Conservation (phyloP, 331 rosid species). For the Erythrophleum ivorense region DNA sequence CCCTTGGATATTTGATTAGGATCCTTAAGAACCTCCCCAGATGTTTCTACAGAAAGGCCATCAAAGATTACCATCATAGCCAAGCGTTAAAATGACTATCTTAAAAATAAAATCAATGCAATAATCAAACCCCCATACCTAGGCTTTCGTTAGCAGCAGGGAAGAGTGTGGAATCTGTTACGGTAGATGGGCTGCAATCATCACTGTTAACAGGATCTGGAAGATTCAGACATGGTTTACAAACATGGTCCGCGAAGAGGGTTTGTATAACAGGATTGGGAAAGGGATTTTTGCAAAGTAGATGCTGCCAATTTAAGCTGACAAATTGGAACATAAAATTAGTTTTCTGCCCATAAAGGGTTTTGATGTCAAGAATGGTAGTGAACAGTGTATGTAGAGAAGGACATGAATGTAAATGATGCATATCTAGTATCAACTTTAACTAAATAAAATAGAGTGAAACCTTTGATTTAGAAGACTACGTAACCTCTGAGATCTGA, state of each 20-base stretch:
- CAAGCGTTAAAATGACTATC: constrained; percentile 3
- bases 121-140: constrained; percentile 25
- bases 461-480: constrained; percentile 45
- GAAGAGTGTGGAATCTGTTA: constrained; percentile 19
- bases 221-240: not conserved
- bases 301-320: constrained; percentile 55
- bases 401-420: constrained; percentile 1
- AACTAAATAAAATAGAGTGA: constrained; percentile 4
- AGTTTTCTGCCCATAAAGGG: not conserved
- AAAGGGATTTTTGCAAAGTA: constrained; percentile 7
- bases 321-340: constrained; percentile 33
- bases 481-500: constrained; percentile 24
- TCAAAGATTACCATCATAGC: constrained; percentile 12
- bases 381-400: no score
- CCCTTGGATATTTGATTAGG: constrained; percentile 29
- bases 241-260: constrained; percentile 42
- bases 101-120: not conserved
- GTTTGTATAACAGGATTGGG: constrained; percentile 26
- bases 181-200: constrained; percentile 14
- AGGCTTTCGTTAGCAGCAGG: not conserved
- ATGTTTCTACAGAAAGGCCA: constrained; percentile 32
- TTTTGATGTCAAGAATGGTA: not conserved
- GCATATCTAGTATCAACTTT: not conserved
- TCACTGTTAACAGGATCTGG: not conserved
- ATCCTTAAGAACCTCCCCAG: constrained; percentile 32